Conservation (phyloP, 768 basidiomycete species). For the Russula foetens region DNA sequence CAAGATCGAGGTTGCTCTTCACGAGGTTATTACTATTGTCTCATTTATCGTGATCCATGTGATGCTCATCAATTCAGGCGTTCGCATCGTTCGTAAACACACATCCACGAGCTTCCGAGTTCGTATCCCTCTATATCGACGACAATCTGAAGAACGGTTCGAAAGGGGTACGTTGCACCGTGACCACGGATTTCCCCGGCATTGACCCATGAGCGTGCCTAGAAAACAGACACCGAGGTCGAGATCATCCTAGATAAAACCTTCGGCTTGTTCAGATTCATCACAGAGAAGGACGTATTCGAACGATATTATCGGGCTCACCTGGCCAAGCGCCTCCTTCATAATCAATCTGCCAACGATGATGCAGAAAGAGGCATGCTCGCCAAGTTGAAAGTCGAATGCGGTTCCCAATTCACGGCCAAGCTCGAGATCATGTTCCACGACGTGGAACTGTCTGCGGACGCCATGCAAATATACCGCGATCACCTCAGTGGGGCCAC, state of each 20-base stretch:
- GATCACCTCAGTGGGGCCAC: too few species aligned
- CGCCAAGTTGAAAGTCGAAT: constrained; percentile 93
- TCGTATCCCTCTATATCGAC: constrained; percentile 93
- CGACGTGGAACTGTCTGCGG: too few species aligned
- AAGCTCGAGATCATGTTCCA: constrained; percentile 99
- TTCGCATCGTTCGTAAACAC: constrained; percentile 88
- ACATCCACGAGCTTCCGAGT: constrained; percentile 85
- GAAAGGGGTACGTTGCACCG: constrained; percentile 63
- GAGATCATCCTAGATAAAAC: constrained; percentile 90
- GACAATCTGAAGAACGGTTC: constrained; percentile 92
- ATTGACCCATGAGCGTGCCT: constrained; percentile 7
- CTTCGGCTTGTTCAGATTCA: constrained; percentile 88
- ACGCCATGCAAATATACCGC: too few species aligned
- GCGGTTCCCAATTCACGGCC: constrained; percentile 94
- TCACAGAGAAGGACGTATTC: constrained; percentile 93
- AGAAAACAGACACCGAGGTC: constrained; percentile 97
- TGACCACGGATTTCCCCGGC: background rate
- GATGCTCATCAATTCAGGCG: constrained; percentile 45
- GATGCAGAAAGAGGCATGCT: constrained; percentile 98
- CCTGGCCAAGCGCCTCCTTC: constrained; percentile 85
- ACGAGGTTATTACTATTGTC: constrained; percentile 50
- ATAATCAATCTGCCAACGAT: constrained; percentile 86
- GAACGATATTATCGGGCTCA: constrained; percentile 97
- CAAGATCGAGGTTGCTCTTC: constrained; percentile 69
- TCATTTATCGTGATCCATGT: background rate